These are phyloP conservation scores for Babesia gibsoni DNA, from an alignment of 169 alveolate species.

Conservation along the genomic window DNA sequence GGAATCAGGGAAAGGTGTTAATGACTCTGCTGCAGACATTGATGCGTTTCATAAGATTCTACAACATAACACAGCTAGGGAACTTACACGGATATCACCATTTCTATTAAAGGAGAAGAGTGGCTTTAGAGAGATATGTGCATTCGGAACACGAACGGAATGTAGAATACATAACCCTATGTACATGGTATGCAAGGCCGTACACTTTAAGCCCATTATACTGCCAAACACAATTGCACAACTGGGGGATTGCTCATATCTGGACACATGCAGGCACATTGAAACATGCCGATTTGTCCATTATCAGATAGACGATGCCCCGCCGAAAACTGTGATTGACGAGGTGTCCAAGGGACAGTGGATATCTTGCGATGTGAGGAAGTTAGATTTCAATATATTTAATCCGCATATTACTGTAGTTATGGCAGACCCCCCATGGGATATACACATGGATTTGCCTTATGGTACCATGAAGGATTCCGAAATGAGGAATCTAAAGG, in stretches of 20 bases:
- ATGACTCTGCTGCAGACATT: slow-evolving; percentile 51
- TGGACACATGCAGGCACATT: slow-evolving; percentile 91
- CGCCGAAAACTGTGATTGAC: slow-evolving; percentile 49
- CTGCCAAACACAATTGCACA: slow-evolving; percentile 64
- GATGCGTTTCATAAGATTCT: slow-evolving; percentile 49
- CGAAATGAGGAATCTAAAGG: slow-evolving; percentile 86
- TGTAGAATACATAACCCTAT: slow-evolving; percentile 61
- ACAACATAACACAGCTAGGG: slow-evolving; percentile 66
- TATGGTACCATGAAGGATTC: slow-evolving; percentile 92
- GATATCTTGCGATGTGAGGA: slow-evolving; percentile 83
- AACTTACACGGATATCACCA: slow-evolving; percentile 30
- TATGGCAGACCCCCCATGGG: slow-evolving; percentile 98
- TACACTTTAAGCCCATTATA: slow-evolving; percentile 65
- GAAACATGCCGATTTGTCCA: slow-evolving; percentile 90
- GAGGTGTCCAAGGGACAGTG: slow-evolving; percentile 68
- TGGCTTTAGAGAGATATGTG: slow-evolving; percentile 69
- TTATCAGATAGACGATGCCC: slow-evolving; percentile 74
- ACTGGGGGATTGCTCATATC: slow-evolving; percentile 91
- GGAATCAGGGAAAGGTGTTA: slow-evolving; percentile 38
- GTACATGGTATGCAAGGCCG: slow-evolving; percentile 36
- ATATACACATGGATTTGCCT: slow-evolving; percentile 94
- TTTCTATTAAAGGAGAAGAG: slow-evolving; percentile 61
- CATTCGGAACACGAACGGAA: slow-evolving; percentile 64
- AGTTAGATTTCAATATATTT: slow-evolving; percentile 84
- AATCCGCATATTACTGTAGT: slow-evolving; percentile 88